Evolutionary conservation across 2,329 filamentous ascomycete species (phyloP), one percentile per base, ranked within the genome.

Genomic region (Trichophaea hybrida): DNA sequence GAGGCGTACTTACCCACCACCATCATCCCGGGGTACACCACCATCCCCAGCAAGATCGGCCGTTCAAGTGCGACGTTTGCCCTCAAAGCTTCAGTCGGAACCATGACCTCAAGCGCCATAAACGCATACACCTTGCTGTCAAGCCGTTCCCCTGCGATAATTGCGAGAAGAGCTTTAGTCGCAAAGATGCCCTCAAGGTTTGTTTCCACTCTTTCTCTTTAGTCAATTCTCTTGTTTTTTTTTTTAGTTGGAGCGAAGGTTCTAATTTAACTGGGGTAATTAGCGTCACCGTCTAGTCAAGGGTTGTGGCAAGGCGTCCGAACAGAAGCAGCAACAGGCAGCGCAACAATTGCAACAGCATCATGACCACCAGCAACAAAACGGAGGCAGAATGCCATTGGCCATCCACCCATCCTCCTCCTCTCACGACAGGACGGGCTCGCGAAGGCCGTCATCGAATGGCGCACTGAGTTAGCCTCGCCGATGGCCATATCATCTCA

Each of bases 101-200:
- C 66, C 93, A 97, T 70, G 93, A 97, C 70, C 73, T 97, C 68
- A 98, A 98, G 74, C 80, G 93, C 55, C 93, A 98, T 72, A 95
- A 95, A 76, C 78, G 89, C 54, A 97, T 97, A 61, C 93, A 98
- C 72, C 74, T 97, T 60, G 87, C 89, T 0, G 88, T 97, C 44
- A 98, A 98, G 76, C 93, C 93, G 0, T 97, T 91, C 72, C 90
- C 90, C 0, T 98, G 93, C 71, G 81, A 77, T 5, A 85, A 85
- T 69, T 98, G 93, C 71, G 89, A 94, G 63, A 97, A 97, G 79
- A 93, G 87, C 71, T 98, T 98, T 70, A 96, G 90, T 2, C 80
- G 93, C 61, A 97, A 97, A 71, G 93, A 97, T 73, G 93, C 93
- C 7, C 76, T 98, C 34, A 97, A 97, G 86, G 93, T 97, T 75